A percentile compares a stretch with the other conserved stretches of the same genome.
Evolutionary conservation across 1,139 yeast species (phyloP).

Genomic region (Maudiozyma humilis): DNA sequence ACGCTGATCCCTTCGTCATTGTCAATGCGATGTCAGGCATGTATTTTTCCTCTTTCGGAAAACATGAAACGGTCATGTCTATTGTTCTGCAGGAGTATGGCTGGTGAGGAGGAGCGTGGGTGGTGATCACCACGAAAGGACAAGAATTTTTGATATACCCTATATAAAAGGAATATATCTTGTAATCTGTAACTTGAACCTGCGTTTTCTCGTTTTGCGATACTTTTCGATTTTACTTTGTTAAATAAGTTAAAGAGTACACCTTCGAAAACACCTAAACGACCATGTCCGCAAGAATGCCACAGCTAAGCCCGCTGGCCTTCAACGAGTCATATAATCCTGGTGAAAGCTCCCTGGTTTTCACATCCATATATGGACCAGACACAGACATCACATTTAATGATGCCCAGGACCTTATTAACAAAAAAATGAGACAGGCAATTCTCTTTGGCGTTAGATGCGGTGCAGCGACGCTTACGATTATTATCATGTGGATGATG

Average conservation of each 20-base stretch:
- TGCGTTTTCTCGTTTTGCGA: too few relatives aligned
- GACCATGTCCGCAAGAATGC: constrained; percentile 7
- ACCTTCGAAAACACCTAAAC: background rate
- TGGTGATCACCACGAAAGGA: too few relatives aligned
- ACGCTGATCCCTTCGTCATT: background rate
- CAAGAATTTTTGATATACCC: background rate
- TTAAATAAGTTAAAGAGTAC: background rate
- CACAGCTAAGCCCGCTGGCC: constrained; percentile 10
- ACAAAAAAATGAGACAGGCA: constrained; percentile 30
- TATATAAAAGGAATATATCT: too few relatives aligned
- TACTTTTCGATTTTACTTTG: too few relatives aligned
- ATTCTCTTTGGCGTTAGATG: constrained; percentile 38
- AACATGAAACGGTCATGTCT: constrained; percentile 4
- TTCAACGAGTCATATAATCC: constrained; percentile 25
- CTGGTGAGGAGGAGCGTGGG: too few relatives aligned
- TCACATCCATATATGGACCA: constrained; percentile 27
- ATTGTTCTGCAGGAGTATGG: background rate
- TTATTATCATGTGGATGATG: constrained; percentile 36
- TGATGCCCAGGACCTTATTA: constrained; percentile 33
- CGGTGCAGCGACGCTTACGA: constrained; percentile 37
- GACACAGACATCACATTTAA: constrained; percentile 30
- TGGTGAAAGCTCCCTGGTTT: constrained; percentile 19
- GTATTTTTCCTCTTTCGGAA: constrained; percentile 8
- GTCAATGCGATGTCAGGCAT: background rate
- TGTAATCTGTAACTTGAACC: too few relatives aligned